Percentiles rank a stretch among this genome's conserved stretches.
These are phyloP conservation scores for Hortaea sp. DNA, from an alignment of 2,329 filamentous ascomycete species.

Conservation along the genomic window DNA sequence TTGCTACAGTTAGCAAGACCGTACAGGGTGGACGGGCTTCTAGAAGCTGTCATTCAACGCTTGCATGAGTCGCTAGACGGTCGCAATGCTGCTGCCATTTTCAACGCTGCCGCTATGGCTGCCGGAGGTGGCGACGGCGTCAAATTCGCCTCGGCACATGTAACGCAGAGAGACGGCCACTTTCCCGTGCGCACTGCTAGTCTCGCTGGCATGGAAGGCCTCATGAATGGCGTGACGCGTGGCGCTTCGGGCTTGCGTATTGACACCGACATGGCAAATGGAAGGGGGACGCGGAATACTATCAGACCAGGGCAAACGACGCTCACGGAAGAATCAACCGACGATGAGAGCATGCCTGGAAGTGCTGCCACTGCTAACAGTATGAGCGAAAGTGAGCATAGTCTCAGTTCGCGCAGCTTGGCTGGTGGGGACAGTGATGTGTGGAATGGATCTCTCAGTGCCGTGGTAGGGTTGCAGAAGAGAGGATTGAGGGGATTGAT, in stretches of 20 bases:
- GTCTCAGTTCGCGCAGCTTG: conserved; percentile 12
- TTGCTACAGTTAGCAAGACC: conserved; percentile 86
- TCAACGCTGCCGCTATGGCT: conserved; percentile 97
- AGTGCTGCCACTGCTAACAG: conserved; percentile 26
- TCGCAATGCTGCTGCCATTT: conserved; percentile 88
- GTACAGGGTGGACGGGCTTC: conserved; percentile 82
- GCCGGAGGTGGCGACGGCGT: conserved; percentile 84
- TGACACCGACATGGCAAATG: conserved; percentile 39
- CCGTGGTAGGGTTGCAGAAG: conserved; percentile 92
- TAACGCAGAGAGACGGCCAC: conserved; percentile 29
- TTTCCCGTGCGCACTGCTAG: conserved; percentile 39
- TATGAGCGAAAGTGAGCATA: conserved; percentile 24
- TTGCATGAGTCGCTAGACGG: conserved; percentile 84
- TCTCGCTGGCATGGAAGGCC: conserved; percentile 33
- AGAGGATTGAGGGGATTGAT: conserved; percentile 82
- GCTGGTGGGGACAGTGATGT: conserved; percentile 25
- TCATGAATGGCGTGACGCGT: conserved; percentile 30
- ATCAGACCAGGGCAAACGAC: conserved; percentile 23
- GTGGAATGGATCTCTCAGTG: conserved; percentile 73
- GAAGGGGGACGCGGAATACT: conserved; percentile 25
- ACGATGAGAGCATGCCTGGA: conserved; percentile 23
- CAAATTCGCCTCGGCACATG: conserved; percentile 42
- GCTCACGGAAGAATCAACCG: conserved; percentile 11
- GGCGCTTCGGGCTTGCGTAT: conserved; percentile 32
- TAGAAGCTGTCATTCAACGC: conserved; percentile 86